These are phyloP conservation scores for Thalassiosira delicatula DNA, from an alignment of 352 stramenopile species.

Conservation along the genomic window DNA sequence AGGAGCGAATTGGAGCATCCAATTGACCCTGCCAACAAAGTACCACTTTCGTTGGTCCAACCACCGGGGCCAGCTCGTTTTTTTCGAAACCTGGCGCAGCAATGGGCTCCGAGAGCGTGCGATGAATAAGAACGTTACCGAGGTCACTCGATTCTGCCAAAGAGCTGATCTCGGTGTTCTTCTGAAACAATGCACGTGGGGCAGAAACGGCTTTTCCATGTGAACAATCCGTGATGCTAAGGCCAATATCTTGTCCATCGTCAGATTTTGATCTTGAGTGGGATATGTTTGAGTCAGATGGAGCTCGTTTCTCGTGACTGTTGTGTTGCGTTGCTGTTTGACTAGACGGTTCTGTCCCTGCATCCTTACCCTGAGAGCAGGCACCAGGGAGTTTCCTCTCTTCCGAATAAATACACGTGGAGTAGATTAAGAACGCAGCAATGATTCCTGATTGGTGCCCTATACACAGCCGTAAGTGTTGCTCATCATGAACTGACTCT, in stretches of 20 bases:
- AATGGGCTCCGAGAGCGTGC: conserved; percentile 49
- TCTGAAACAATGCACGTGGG: conserved; percentile 2
- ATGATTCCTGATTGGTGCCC: too few species aligned
- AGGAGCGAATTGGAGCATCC: conserved; percentile 43
- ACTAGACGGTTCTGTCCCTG: too few species aligned
- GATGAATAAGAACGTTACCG: conserved; percentile 14
- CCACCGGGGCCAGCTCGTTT: background rate
- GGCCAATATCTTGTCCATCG: conserved; percentile 5
- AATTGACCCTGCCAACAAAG: conserved; percentile 46
- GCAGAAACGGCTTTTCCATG: background rate
- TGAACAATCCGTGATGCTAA: background rate
- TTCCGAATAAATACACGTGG: too few species aligned
- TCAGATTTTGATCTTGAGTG: conserved; percentile 1
- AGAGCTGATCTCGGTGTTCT: background rate
- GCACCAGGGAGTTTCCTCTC: too few species aligned
- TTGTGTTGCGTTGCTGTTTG: too few species aligned
- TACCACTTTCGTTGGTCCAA: conserved; percentile 9
- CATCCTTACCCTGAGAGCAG: too few species aligned
- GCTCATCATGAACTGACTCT: too few species aligned
- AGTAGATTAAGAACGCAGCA: too few species aligned
- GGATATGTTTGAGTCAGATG: conserved; percentile 6
- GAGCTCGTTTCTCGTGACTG: background rate
- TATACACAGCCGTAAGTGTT: too few species aligned
- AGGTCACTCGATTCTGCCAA: background rate
- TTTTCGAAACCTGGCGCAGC: background rate